Conservation (phyloP, 352 stramenopile genomes). For the Plasmopara halstedii region DNA sequence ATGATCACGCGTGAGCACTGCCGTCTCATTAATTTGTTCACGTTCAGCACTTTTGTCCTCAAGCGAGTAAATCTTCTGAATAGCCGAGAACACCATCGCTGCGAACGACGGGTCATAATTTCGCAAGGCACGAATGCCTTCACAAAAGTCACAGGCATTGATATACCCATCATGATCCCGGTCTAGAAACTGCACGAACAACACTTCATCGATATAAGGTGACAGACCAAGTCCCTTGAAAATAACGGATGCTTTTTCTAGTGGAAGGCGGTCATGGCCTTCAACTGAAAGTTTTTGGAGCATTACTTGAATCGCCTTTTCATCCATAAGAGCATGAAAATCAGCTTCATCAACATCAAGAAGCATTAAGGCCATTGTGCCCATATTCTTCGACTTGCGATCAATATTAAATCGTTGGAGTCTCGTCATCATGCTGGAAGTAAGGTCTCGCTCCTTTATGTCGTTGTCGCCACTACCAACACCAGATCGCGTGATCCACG, state of each 20-base stretch:
- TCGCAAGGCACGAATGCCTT: constrained; percentile 48
- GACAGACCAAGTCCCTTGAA: constrained; percentile 50
- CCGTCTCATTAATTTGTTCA: constrained; percentile 1
- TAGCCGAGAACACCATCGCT: constrained; percentile 53
- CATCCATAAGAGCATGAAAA: constrained; percentile 45
- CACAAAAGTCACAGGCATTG: constrained; percentile 60
- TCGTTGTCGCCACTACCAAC: constrained; percentile 3
- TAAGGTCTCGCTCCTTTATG: constrained; percentile 23
- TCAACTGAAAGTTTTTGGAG: constrained; percentile 56
- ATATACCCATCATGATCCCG: constrained; percentile 67
- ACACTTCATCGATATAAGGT: constrained; percentile 51
- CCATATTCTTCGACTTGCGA: constrained; percentile 75
- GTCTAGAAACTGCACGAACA: constrained; percentile 58
- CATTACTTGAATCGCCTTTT: constrained; percentile 52
- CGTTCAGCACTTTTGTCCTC: constrained; percentile 18
- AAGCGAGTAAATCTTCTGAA: constrained; percentile 38
- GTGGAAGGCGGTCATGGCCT: constrained; percentile 34
- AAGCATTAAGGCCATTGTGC: constrained; percentile 47
- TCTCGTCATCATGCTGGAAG: constrained; percentile 31
- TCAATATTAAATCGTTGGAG: constrained; percentile 77
- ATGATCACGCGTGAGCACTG: constrained; percentile 20
- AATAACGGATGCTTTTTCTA: constrained; percentile 44
- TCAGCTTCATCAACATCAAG: constrained; percentile 44
- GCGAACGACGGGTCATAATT: constrained; percentile 49
- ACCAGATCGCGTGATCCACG: constrained; percentile 50